Percentiles rank a stretch among this genome's conserved stretches.
Conservation (phyloP, 306 rosid genomes). For the Cucumis melo region DNA sequence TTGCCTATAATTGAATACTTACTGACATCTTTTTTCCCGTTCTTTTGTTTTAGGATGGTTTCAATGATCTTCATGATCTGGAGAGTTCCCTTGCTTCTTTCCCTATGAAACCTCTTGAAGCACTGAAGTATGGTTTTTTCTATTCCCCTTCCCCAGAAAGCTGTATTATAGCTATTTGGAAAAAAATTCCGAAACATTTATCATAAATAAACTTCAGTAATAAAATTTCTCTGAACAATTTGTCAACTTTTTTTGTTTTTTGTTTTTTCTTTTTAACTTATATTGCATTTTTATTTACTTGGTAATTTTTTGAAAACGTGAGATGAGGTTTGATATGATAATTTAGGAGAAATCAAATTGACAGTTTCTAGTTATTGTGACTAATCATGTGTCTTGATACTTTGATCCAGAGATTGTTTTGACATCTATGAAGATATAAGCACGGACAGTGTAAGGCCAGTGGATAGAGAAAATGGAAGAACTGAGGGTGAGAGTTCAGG, state of each 20-base stretch:
- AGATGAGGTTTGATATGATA: not conserved
- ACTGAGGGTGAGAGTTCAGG: conserved; percentile 31
- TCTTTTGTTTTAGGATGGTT: conserved; percentile 53
- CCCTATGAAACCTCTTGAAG: conserved; percentile 31
- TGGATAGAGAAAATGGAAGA: conserved; percentile 29
- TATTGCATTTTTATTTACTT: not conserved
- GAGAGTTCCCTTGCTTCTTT: conserved; percentile 78
- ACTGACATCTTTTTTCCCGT: not conserved
- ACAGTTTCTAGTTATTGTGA: not conserved
- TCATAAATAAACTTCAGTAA: not conserved
- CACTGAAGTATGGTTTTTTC: conserved; percentile 11
- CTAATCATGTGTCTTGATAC: not conserved
- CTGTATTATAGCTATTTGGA: not conserved
- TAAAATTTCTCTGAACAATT: not conserved
- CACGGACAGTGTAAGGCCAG: conserved; percentile 10
- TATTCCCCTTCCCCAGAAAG: not conserved
- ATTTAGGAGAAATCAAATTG: not conserved
- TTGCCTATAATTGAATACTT: not conserved
- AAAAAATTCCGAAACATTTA: not conserved
- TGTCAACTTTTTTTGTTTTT: not conserved
- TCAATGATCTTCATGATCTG: conserved; percentile 60
- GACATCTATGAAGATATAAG: conserved; percentile 12
- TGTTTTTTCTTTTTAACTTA: not conserved
- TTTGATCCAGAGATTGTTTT: conserved; percentile 12
- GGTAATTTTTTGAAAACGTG: not conserved